These are phyloP conservation scores for Pneumocystis canis DNA, from an alignment of 1,139 yeast species.

Conservation along the genomic window DNA sequence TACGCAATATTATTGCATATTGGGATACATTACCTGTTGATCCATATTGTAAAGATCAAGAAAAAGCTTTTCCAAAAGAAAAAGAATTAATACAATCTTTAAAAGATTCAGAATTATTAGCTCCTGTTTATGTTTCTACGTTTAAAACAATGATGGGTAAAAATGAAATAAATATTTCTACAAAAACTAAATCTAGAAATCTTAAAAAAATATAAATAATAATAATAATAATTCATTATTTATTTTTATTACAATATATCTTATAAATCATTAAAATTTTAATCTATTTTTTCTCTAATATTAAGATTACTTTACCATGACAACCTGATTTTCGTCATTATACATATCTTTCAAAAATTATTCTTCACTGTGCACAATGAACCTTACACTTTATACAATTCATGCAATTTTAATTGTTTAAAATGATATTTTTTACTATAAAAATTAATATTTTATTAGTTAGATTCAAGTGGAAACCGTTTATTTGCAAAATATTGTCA, in stretches of 20 bases:
- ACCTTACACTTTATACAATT: constrained; percentile 44
- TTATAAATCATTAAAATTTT: no score
- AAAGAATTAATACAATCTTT: constrained; percentile 42
- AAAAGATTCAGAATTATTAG: constrained; percentile 30
- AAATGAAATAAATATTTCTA: neutral
- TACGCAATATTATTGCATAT: constrained; percentile 36
- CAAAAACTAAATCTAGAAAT: neutral
- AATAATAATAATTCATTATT: no score
- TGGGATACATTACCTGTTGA: constrained; percentile 47
- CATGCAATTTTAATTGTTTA: constrained; percentile 47
- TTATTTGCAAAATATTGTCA: constrained; percentile 73
- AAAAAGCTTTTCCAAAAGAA: constrained; percentile 58
- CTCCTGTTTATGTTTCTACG: neutral
- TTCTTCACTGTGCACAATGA: neutral
- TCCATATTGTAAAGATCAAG: constrained; percentile 33
- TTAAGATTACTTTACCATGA: neutral
- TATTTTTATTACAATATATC: no score
- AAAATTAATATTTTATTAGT: constrained; percentile 14
- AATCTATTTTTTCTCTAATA: no score
- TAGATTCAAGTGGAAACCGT: constrained; percentile 71
- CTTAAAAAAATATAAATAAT: no score
- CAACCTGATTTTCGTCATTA: neutral
- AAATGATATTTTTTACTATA: neutral
- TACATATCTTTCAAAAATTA: neutral
- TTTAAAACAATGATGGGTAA: neutral